Percentiles rank a stretch among this genome's conserved stretches.
Conservation (phyloP, 2,329 filamentous ascomycete species). For the Fusarium sp. region DNA sequence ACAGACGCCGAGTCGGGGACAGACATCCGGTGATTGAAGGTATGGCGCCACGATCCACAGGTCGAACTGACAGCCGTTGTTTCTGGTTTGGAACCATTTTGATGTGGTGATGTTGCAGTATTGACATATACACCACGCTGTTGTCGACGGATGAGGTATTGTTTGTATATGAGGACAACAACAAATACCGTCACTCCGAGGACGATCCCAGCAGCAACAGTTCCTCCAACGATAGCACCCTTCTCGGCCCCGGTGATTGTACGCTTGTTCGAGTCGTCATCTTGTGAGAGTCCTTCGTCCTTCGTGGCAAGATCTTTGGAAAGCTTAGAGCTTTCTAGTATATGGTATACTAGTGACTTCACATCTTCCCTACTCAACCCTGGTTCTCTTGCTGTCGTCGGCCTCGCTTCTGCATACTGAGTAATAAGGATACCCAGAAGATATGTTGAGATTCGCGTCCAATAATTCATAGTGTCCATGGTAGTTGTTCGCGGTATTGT, state of each 20-base stretch:
- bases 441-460: conserved; percentile 11
- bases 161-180: conserved; percentile 32
- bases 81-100: neutral
- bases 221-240: conserved; percentile 41
- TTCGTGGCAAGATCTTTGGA: neutral
- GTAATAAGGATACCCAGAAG: conserved; percentile 15
- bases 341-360: conserved; percentile 12
- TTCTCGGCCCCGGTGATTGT: conserved; percentile 9
- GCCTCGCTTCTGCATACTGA: conserved; percentile 20
- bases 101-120: neutral
- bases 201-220: conserved; percentile 35
- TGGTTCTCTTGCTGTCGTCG: conserved; percentile 4
- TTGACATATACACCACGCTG: neutral
- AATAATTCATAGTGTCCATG: conserved; percentile 7
- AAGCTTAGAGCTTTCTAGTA: conserved; percentile 2
- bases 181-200: conserved; percentile 38
- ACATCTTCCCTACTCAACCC: conserved; percentile 8
- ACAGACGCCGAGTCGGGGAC: conserved; percentile 23
- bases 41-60: conserved; percentile 20
- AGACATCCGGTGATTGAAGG: conserved; percentile 34
- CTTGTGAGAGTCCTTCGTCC: neutral
- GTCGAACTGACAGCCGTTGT: neutral
- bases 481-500: conserved; percentile 21
- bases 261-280: conserved; percentile 2
- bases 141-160: conserved; percentile 11